Conservation (phyloP, 2,329 filamentous ascomycete genomes). For the Ophiocordyceps camponoti-rufipedis region DNA sequence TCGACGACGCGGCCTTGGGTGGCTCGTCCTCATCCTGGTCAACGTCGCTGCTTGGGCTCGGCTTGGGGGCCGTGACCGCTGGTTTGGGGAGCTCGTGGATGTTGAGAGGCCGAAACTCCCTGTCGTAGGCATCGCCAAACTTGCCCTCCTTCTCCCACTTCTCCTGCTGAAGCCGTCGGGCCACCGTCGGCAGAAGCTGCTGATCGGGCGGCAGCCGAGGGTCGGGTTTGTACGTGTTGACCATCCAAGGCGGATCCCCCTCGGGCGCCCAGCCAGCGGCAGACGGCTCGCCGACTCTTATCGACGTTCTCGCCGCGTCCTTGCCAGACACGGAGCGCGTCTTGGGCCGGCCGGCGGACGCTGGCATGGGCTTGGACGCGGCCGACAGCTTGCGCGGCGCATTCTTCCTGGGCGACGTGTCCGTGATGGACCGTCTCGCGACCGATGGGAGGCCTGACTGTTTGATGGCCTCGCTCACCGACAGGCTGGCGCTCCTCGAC, state of each 20-base stretch:
- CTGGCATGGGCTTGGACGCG: constrained; percentile 20
- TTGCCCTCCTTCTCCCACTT: constrained; percentile 89
- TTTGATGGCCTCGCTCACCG: constrained; percentile 16
- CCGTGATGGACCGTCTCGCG: constrained; percentile 25
- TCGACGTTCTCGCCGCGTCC: constrained; percentile 35
- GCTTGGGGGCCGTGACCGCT: constrained; percentile 14
- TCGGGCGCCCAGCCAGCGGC: constrained; percentile 51
- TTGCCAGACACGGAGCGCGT: constrained; percentile 40
- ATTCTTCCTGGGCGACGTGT: constrained; percentile 36
- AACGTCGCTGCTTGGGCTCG: constrained; percentile 3
- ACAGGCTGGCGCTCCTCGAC: constrained; percentile 50
- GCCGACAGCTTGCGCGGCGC: constrained; percentile 25
- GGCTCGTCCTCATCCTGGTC: constrained; percentile 1
- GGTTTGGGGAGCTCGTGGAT: constrained; percentile 35
- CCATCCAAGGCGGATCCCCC: constrained; percentile 89
- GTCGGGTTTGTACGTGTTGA: constrained; percentile 89
- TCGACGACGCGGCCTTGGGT: background rate
- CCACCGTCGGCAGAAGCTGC: constrained; percentile 87
- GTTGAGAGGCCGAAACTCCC: constrained; percentile 69
- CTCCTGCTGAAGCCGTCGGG: constrained; percentile 77
- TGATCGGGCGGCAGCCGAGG: constrained; percentile 86
- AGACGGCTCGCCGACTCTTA: constrained; percentile 38
- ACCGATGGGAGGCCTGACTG: constrained; percentile 5
- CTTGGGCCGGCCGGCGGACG: constrained; percentile 33
- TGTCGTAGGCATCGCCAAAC: constrained; percentile 71